Conservation (phyloP, 345 rosid species). For the Salix udensis region DNA sequence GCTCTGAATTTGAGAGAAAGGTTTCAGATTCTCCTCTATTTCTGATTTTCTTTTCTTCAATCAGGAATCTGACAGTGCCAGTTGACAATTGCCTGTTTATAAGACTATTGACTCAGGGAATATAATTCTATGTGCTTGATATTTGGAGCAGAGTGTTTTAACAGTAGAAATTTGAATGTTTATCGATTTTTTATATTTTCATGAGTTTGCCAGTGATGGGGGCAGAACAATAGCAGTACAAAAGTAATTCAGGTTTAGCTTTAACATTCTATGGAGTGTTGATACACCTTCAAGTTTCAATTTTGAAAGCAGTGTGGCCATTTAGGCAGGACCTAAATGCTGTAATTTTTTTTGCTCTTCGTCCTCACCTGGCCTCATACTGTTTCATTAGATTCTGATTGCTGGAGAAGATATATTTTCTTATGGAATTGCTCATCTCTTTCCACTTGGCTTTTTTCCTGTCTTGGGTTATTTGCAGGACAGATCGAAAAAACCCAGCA, state of each 20-base stretch:
- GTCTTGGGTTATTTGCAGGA: slow-evolving; percentile 17
- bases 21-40: slow-evolving; percentile 7
- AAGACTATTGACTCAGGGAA: not conserved
- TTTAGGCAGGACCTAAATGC: not conserved
- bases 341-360: not conserved
- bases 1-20: slow-evolving; percentile 33
- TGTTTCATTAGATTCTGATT: not conserved
- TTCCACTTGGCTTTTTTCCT: not conserved
- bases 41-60: not conserved
- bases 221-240: not conserved
- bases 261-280: not conserved
- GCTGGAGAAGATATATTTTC: not conserved
- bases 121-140: not conserved
- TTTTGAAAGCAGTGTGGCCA: not conserved
- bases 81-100: not conserved
- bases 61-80: not conserved
- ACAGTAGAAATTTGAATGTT: not conserved
- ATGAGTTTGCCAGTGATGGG: not conserved
- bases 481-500: slow-evolving; percentile 21
- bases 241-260: not conserved
- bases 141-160: not conserved
- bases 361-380: not conserved
- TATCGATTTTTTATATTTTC: not conserved
- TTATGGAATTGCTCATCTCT: not conserved
- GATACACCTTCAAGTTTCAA: not conserved